phyloP scores from a whole-genome alignment of 805 yeast species.

The Brettanomyces bruxellensis region DNA sequence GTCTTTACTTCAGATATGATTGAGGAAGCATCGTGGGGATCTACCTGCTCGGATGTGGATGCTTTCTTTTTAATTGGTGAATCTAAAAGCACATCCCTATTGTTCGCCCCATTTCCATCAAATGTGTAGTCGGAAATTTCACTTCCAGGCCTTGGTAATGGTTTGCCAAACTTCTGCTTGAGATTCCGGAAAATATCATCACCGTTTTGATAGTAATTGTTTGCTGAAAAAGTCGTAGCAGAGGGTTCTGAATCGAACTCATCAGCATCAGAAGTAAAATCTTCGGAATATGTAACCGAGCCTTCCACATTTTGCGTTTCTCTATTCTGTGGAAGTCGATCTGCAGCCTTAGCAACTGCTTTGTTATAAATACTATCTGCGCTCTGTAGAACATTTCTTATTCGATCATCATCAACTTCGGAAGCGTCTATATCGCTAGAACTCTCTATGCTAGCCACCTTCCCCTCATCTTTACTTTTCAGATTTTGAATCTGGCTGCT shows the following conservation, averaged over 20 bases:
- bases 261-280: conserved; percentile 22
- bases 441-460: neutral
- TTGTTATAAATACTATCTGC: conserved; percentile 13
- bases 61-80: neutral
- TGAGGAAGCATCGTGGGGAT: neutral
- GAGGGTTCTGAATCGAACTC: conserved; percentile 15
- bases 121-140: conserved; percentile 19
- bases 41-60: neutral
- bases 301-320: neutral
- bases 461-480: neutral
- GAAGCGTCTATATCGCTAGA: neutral
- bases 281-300: conserved; percentile 17
- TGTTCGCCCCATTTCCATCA: conserved; percentile 8
- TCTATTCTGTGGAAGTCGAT: neutral
- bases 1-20: neutral
- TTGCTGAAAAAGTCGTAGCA: conserved; percentile 12
- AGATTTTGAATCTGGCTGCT: conserved; percentile 1
- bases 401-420: conserved; percentile 1
- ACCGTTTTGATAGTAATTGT: conserved; percentile 16
- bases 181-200: conserved; percentile 19
- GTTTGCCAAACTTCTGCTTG: conserved; percentile 11
- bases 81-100: neutral
- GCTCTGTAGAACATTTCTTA: conserved; percentile 14
- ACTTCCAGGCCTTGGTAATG: conserved; percentile 4
- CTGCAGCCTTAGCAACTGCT: neutral